Evolutionary conservation across 2,329 filamentous ascomycete genomes (phyloP).

Genomic region (Tolypocladium tundrense): DNA sequence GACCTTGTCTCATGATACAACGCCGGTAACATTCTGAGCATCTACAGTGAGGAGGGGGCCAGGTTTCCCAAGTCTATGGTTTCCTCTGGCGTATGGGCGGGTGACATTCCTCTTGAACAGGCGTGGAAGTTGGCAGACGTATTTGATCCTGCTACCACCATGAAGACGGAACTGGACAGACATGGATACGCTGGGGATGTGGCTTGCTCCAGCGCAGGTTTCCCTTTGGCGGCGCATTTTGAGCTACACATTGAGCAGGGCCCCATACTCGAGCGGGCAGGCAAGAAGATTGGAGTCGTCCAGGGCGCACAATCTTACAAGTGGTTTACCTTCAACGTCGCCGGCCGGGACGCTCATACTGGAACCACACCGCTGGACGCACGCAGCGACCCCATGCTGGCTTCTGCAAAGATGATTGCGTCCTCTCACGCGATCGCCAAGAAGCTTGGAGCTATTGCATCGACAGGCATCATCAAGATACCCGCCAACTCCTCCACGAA

Average conservation of each 20-base stretch:
- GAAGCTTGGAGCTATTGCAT: constrained; percentile 14
- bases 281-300: constrained; percentile 19
- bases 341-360: constrained; percentile 19
- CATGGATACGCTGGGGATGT: constrained; percentile 42
- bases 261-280: constrained; percentile 44
- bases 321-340: constrained; percentile 19
- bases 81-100: constrained; percentile 70
- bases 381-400: constrained; percentile 23
- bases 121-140: constrained; percentile 56
- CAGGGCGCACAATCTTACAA: constrained; percentile 20
- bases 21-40: too few species aligned
- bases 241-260: constrained; percentile 76
- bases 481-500: constrained; percentile 57
- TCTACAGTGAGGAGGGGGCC: constrained; percentile 62
- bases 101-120: constrained; percentile 47
- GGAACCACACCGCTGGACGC: constrained; percentile 20
- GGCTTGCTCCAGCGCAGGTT: constrained; percentile 7
- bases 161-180: constrained; percentile 45
- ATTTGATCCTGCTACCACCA: constrained; percentile 16
- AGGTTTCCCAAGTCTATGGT: constrained; percentile 69
- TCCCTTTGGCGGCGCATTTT: constrained; percentile 67
- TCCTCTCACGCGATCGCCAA: constrained; percentile 16
- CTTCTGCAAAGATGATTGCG: constrained; percentile 23
- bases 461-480: constrained; percentile 20
- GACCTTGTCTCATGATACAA: too few species aligned